Evolutionary conservation across 139 green algal genomes (phyloP).

Genomic region (Chlorella sp.): DNA sequence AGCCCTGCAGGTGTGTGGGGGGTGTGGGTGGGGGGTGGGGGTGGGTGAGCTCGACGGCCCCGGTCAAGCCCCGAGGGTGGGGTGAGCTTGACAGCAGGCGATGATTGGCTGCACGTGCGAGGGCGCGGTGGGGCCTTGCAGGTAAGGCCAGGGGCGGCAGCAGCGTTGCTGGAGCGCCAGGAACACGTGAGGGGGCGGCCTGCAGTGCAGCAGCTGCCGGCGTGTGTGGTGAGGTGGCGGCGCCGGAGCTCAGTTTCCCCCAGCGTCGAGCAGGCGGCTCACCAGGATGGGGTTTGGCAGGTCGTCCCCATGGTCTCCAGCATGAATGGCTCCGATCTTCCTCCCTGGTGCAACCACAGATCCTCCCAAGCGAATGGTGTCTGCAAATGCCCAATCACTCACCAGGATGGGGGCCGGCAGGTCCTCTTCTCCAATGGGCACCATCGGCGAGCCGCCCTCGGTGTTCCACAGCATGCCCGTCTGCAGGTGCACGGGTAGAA

Average conservation of each 20-base stretch:
- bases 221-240: too few relatives aligned
- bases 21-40: background rate
- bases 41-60: background rate
- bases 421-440: conserved; percentile 82
- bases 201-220: too few relatives aligned
- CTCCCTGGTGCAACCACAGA: background rate
- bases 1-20: background rate
- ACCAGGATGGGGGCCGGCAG: conserved; percentile 55
- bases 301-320: too few relatives aligned
- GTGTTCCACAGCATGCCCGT: conserved; percentile 85
- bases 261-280: too few relatives aligned
- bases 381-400: background rate
- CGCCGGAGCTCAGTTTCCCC: too few relatives aligned
- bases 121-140: conserved; percentile 33
- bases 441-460: conserved; percentile 86
- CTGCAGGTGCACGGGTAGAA: too few relatives aligned
- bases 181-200: too few relatives aligned
- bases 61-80: too few relatives aligned
- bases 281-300: too few relatives aligned
- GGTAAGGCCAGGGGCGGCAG: conserved; percentile 8
- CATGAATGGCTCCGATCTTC: too few relatives aligned
- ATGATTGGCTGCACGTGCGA: background rate
- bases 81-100: too few relatives aligned
- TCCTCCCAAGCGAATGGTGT: background rate
- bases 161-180: too few relatives aligned